Conservation (phyloP, 2,329 filamentous ascomycete species). For the Incumbomyces lentus region DNA sequence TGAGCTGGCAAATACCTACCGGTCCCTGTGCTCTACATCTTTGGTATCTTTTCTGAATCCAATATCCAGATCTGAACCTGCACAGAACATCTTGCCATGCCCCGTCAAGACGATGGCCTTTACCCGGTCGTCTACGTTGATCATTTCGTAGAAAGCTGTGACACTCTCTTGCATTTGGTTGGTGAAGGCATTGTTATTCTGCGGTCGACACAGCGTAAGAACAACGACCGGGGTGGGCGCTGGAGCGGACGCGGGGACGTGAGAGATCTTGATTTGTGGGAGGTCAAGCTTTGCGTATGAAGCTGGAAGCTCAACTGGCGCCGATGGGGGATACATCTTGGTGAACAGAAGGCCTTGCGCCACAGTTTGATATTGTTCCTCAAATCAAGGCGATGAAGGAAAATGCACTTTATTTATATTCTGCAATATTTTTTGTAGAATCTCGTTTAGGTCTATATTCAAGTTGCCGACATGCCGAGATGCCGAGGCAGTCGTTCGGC, state of each 20-base stretch:
- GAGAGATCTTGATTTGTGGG: conserved; percentile 27
- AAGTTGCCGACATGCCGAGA: too few species aligned
- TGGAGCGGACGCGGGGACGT: conserved; percentile 36
- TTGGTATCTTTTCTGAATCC: conserved; percentile 19
- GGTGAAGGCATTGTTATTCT: conserved; percentile 60
- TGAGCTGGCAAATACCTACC: conserved; percentile 9
- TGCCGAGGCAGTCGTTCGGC: too few species aligned
- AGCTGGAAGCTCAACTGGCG: conserved; percentile 21
- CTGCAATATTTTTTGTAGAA: too few species aligned
- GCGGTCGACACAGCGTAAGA: conserved; percentile 54
- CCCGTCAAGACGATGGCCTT: conserved; percentile 47
- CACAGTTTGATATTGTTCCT: too few species aligned
- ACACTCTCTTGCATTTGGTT: conserved; percentile 53
- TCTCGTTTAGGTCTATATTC: too few species aligned
- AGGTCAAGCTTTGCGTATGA: conserved; percentile 27
- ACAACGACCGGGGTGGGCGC: conserved; percentile 52
- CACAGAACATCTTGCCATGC: conserved; percentile 46
- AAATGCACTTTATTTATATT: too few species aligned
- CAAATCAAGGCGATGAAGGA: too few species aligned
- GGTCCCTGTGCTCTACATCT: conserved; percentile 21
- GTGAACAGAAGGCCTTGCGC: background rate
- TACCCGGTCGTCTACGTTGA: conserved; percentile 46
- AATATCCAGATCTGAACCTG: conserved; percentile 48
- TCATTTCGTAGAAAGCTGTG: conserved; percentile 41
- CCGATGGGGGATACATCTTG: conserved; percentile 9